These are phyloP conservation scores for Leccinum broughii DNA, from an alignment of 768 basidiomycete genomes.

Conservation along the genomic window DNA sequence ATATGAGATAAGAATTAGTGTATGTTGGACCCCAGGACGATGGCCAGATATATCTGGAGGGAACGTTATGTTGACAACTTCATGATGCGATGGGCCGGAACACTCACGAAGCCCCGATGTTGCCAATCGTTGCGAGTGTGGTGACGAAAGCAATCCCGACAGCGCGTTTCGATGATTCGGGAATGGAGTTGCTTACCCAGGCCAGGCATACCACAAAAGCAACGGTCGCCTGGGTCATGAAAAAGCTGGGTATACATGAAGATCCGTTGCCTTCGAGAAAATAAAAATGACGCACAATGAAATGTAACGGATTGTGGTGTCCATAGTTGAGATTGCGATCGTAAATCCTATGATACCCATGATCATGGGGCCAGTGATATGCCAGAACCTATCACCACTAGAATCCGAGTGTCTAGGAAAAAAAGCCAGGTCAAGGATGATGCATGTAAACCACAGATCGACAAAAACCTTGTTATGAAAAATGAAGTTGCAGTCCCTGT, in stretches of 20 bases:
- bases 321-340: conserved; percentile 63
- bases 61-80: background rate
- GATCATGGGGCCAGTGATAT: conserved; percentile 54
- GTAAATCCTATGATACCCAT: conserved; percentile 67
- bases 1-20: conserved; percentile 69
- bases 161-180: conserved; percentile 81
- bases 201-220: conserved; percentile 64
- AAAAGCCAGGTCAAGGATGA: conserved; percentile 4
- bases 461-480: conserved; percentile 45
- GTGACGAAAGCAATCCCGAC: conserved; percentile 83
- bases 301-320: conserved; percentile 59
- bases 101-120: conserved; percentile 75
- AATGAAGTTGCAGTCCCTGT: conserved; percentile 62
- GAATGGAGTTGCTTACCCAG: conserved; percentile 58
- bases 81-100: conserved; percentile 6
- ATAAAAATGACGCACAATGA: conserved; percentile 46
- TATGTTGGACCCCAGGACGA: conserved; percentile 69
- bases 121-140: conserved; percentile 76
- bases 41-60: conserved; percentile 62
- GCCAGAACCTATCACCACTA: conserved; percentile 68
- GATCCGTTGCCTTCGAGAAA: background rate
- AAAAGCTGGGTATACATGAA: conserved; percentile 48
- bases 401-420: conserved; percentile 66
- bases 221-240: conserved; percentile 72
- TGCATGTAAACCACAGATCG: background rate